A percentile compares a stretch with the other conserved stretches of the same genome.
These are phyloP conservation scores for Penicillium taxi DNA, from an alignment of 495 filamentous ascomycete species.

Conservation along the genomic window DNA sequence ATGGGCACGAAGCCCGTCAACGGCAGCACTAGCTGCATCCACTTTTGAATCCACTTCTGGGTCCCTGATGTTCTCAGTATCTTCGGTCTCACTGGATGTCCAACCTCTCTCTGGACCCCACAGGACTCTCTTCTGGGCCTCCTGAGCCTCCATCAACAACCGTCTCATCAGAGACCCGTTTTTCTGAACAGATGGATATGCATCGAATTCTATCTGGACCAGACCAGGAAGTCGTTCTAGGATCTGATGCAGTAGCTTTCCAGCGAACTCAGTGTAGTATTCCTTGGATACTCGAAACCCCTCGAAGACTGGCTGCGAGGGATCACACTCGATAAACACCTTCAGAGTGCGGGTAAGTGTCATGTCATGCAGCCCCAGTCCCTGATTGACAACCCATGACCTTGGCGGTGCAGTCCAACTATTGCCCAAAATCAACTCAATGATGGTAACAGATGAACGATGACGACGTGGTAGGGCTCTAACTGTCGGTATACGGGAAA, in stretches of 20 bases:
- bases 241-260: conserved; percentile 49
- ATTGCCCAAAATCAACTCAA: conserved; percentile 73
- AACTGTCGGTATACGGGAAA: conserved; percentile 52
- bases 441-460: conserved; percentile 53
- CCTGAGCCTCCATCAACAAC: conserved; percentile 48
- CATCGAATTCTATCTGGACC: conserved; percentile 65
- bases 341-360: conserved; percentile 53
- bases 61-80: conserved; percentile 9
- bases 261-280: conserved; percentile 69
- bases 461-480: conserved; percentile 47
- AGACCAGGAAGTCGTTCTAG: conserved; percentile 53
- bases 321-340: conserved; percentile 74
- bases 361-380: conserved; percentile 60
- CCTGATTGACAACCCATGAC: conserved; percentile 60
- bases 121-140: conserved; percentile 44
- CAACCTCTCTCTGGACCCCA: conserved; percentile 70
- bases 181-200: conserved; percentile 60
- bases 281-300: conserved; percentile 61
- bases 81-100: conserved; percentile 33
- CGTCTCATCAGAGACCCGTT: conserved; percentile 62
- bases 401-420: conserved; percentile 70
- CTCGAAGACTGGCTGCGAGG: conserved; percentile 61
- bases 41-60: conserved; percentile 9
- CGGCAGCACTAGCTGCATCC: conserved; percentile 8
- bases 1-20: conserved; percentile 11